Percentiles rank a stretch among this genome's conserved stretches.
phyloP scores from a whole-genome alignment of 1,284 basidiomycete genomes.

The Leccinum proliferum region DNA sequence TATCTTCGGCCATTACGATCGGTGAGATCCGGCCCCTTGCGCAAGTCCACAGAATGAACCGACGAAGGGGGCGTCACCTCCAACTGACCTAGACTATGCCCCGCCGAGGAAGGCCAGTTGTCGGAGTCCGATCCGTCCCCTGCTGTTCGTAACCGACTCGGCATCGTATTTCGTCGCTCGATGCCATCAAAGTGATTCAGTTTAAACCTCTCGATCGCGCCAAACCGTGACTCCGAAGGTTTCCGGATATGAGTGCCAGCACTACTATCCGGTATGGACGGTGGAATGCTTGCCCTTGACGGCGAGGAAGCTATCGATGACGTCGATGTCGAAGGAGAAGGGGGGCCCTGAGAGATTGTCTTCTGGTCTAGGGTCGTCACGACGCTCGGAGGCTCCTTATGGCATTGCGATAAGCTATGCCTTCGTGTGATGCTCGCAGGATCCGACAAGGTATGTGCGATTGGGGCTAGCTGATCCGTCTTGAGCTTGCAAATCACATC shows the following conservation, averaged over 20 bases:
- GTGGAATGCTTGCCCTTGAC: conserved; percentile 66
- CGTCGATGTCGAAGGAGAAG: conserved; percentile 88
- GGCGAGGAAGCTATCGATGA: conserved; percentile 92
- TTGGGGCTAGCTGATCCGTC: conserved; percentile 72
- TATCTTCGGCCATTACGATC: conserved; percentile 92
- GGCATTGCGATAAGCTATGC: conserved; percentile 67
- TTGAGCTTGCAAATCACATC: conserved; percentile 95
- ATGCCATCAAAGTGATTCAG: conserved; percentile 68
- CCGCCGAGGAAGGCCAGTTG: conserved; percentile 59
- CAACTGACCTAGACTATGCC: conserved; percentile 46
- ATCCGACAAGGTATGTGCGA: conserved; percentile 64
- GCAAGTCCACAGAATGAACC: conserved; percentile 71
- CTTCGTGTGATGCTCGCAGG: conserved; percentile 50
- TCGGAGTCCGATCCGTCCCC: conserved; percentile 76
- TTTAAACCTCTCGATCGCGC: conserved; percentile 83
- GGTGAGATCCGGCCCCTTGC: conserved; percentile 61
- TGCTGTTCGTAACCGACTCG: conserved; percentile 81
- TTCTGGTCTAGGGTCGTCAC: conserved; percentile 65
- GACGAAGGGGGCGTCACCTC: conserved; percentile 70
- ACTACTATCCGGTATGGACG: conserved; percentile 63
- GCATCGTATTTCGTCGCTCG: conserved; percentile 81
- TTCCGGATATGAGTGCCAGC: conserved; percentile 65
- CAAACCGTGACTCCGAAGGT: conserved; percentile 66
- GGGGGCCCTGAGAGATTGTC: conserved; percentile 59
- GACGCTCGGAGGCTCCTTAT: conserved; percentile 73